phyloP scores from a whole-genome alignment of 768 basidiomycete genomes.

The Russula sp. region DNA sequence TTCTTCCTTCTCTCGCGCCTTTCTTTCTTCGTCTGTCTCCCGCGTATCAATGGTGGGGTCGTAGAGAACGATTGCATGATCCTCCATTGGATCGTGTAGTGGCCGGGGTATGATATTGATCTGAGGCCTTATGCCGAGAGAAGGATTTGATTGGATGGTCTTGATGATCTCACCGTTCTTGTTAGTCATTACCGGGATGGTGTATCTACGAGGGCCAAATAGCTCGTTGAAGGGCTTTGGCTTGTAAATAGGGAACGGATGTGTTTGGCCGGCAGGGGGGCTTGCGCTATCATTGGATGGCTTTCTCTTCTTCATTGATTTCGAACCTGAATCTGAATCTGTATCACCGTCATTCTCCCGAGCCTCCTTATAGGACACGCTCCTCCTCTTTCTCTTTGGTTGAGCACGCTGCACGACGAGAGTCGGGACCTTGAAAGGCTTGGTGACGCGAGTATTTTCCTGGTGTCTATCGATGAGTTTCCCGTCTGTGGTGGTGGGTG shows the following conservation, averaged over 20 bases:
- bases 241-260: conserved; percentile 71
- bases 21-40: conserved; percentile 82
- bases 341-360: conserved; percentile 47
- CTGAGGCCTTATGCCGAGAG: conserved; percentile 80
- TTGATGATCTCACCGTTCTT: conserved; percentile 58
- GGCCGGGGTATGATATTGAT: conserved; percentile 81
- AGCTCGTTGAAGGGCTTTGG: conserved; percentile 68
- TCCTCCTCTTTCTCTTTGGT: conserved; percentile 76
- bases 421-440: conserved; percentile 75
- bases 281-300: conserved; percentile 53
- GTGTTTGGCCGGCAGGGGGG: conserved; percentile 45
- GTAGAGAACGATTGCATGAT: conserved; percentile 95
- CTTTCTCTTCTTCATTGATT: conserved; percentile 54
- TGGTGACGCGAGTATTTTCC: conserved; percentile 66
- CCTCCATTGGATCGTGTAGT: conserved; percentile 94
- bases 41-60: conserved; percentile 93
- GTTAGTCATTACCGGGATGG: conserved; percentile 73
- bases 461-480: conserved; percentile 57
- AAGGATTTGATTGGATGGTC: conserved; percentile 52
- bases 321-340: conserved; percentile 47
- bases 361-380: conserved; percentile 74
- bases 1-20: conserved; percentile 66
- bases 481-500: conserved; percentile 65
- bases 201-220: conserved; percentile 49
- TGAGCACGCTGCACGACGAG: conserved; percentile 45